Evolutionary conservation across 2,329 filamentous ascomycete genomes (phyloP), one percentile per base, ranked within the genome.

Genomic region (Calonectria hawksworthii): DNA sequence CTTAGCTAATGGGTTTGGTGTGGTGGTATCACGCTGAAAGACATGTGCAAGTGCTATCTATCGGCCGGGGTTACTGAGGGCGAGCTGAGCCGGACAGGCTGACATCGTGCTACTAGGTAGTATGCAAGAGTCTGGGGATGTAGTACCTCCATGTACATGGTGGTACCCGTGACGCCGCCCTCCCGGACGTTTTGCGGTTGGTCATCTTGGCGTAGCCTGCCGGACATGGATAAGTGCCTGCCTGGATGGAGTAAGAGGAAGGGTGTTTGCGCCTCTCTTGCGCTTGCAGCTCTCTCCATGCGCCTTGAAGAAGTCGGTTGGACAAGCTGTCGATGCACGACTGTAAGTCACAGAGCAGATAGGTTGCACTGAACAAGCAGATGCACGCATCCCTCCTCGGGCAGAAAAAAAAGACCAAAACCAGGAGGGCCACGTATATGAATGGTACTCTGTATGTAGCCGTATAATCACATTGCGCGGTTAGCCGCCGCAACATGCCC

Each of bases 31-130:
- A 65, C 30, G 28, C 38, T 65, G 61, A 63, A 63, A 38, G 36
- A 63, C 56, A 63, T 63, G 56, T 63, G 56, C 56, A 38, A 63
- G 56, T 63, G 56, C 36, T 65, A 65, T 65, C 61, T 65, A 34
- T 32, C 41, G 28, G 23, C 41, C 61, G 18, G 61, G 61, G 41
- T 65, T 65, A 18, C 41, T 65, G 61, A 44, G 61, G 61, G 21
- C 61, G 41, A 65, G 61, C 61, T 65, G 61, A 50, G 41, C 28
- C 41, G 32, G 30, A 14, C 61, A 50, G 59, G 38, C 61, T 50
- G 38, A 65, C 61, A 65, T 47, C 16, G 61, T 32, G 38, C 14
- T 63, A 41, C 44, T n/a, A n/a, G 44, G 44, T 47, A 28, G 51
- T n/a, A 54, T 63, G 56, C 34, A 63, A 34, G 18, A 34, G 32